Conservation (phyloP, 495 filamentous ascomycete species). For the Talaromyces adpressus region DNA sequence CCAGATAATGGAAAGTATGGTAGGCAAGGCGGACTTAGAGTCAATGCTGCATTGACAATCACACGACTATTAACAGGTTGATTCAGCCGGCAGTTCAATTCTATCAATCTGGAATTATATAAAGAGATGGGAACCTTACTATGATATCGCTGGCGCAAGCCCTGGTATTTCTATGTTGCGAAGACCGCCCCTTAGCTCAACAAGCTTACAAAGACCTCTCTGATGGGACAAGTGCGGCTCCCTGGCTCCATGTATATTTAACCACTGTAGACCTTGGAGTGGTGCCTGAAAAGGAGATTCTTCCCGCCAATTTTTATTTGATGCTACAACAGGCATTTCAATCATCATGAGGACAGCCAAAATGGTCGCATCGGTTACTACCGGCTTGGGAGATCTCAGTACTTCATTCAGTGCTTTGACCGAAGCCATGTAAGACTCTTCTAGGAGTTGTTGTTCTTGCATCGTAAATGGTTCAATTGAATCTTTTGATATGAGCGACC, state of each 20-base stretch:
- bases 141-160: slow-evolving; percentile 17
- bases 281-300: slow-evolving; percentile 28
- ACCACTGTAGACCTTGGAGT: slow-evolving; percentile 33
- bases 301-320: background rate
- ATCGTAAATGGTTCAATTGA: slow-evolving; percentile 12
- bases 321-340: background rate
- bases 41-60: slow-evolving; percentile 24
- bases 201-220: slow-evolving; percentile 25
- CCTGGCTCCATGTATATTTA: slow-evolving; percentile 32
- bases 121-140: background rate
- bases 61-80: slow-evolving; percentile 21
- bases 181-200: slow-evolving; percentile 30
- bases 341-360: slow-evolving; percentile 35
- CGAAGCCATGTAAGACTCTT: slow-evolving; percentile 26
- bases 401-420: slow-evolving; percentile 30
- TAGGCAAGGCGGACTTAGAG: slow-evolving; percentile 23
- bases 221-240: slow-evolving; percentile 32
- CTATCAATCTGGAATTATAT: background rate
- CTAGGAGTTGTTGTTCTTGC: slow-evolving; percentile 20
- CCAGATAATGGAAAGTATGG: slow-evolving; percentile 23
- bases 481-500: slow-evolving; percentile 20
- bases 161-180: slow-evolving; percentile 25
- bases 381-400: slow-evolving; percentile 23
- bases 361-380: slow-evolving; percentile 27
- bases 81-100: background rate